Conservation (phyloP, 2,329 filamentous ascomycete species). For the Fusarium fracticaudum region DNA sequence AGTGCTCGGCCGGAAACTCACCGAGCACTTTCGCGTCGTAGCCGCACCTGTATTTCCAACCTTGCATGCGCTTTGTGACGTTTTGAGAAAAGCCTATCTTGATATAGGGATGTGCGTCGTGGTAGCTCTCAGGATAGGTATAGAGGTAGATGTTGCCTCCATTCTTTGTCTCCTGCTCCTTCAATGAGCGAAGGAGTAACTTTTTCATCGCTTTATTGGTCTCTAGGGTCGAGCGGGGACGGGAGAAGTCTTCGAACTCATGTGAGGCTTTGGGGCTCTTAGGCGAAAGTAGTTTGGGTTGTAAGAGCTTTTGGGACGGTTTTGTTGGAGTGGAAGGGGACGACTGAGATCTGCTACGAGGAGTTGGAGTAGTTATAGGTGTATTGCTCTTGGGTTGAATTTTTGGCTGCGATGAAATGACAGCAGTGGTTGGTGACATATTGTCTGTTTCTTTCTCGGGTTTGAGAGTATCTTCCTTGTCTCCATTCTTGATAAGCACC, state of each 20-base stretch:
- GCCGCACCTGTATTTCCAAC: conserved; percentile 37
- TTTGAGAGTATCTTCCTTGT: neutral
- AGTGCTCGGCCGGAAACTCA: conserved; percentile 23
- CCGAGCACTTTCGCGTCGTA: conserved; percentile 37
- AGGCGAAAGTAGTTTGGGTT: neutral
- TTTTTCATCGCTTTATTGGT: conserved; percentile 33
- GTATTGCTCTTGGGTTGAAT: neutral
- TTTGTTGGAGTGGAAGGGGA: neutral
- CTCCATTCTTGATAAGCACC: conserved; percentile 11
- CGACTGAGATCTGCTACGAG: neutral
- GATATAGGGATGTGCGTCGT: conserved; percentile 28
- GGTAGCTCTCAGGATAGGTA: conserved; percentile 32
- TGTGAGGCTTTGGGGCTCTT: conserved; percentile 10
- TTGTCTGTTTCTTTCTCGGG: neutral
- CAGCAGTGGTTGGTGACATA: neutral
- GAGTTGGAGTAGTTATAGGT: neutral
- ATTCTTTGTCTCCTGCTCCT: neutral
- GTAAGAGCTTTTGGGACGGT: neutral
- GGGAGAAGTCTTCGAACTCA: conserved; percentile 30
- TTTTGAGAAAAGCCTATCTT: conserved; percentile 46
- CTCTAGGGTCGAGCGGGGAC: neutral
- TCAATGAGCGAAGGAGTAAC: conserved; percentile 14
- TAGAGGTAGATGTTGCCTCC: conserved; percentile 42
- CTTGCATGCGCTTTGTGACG: conserved; percentile 34
- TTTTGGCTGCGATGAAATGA: neutral